phyloP scores from a whole-genome alignment of 768 basidiomycete species.

The Candolleomyces eurysporus region DNA sequence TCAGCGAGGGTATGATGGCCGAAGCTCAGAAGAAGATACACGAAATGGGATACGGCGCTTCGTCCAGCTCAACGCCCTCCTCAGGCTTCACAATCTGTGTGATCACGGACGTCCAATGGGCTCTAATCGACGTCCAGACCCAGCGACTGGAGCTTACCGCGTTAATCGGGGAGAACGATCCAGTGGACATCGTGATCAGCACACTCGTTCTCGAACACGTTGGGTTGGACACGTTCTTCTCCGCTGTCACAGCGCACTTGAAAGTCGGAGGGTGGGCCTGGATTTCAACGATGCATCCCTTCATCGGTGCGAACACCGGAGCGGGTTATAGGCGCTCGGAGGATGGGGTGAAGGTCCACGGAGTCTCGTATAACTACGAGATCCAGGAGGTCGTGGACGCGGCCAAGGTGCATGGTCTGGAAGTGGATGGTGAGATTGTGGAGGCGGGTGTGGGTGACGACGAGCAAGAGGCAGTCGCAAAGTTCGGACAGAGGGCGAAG shows the following conservation, averaged over 20 bases:
- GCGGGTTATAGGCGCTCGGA: constrained; percentile 1
- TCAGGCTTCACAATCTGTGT: too few relatives aligned
- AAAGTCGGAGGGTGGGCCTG: constrained; percentile 10
- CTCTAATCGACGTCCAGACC: constrained; percentile 4
- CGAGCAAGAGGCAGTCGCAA: not conserved
- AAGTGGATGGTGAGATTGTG: constrained; percentile 4
- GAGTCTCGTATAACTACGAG: constrained; percentile 1
- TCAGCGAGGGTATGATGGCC: constrained; percentile 9
- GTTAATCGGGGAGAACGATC: not conserved
- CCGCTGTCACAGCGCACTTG: not conserved
- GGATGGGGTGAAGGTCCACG: constrained; percentile 5
- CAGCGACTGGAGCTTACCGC: constrained; percentile 4
- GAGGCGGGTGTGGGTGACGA: constrained; percentile 7
- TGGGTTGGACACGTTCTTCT: constrained; percentile 6
- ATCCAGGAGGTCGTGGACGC: constrained; percentile 3
- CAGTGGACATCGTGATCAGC: constrained; percentile 9
- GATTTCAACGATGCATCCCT: constrained; percentile 12
- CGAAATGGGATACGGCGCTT: not conserved
- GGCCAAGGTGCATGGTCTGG: constrained; percentile 1
- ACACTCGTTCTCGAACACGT: constrained; percentile 14
- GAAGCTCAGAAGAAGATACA: constrained; percentile 4
- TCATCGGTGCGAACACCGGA: constrained; percentile 3
- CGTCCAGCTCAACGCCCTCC: too few relatives aligned
- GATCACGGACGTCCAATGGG: constrained; percentile 2
- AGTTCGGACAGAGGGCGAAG: constrained; percentile 2